phyloP scores from a whole-genome alignment of 208 protist genomes.

The Crithidia expoeki region DNA sequence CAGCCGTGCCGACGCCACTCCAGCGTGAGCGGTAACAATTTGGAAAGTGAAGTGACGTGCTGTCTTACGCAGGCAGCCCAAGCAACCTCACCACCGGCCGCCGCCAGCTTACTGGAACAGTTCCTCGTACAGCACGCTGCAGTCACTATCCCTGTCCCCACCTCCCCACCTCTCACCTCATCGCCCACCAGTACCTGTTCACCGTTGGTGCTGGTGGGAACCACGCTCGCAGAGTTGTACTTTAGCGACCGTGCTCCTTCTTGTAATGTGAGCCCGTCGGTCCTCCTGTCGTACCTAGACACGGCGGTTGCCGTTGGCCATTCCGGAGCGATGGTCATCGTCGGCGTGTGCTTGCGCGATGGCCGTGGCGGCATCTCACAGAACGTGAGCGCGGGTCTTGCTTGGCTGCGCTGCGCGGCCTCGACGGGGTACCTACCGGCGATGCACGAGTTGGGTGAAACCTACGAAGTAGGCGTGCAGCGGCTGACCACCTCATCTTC shows the following conservation, averaged over 20 bases:
- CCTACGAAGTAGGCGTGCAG: conserved; percentile 63
- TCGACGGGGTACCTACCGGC: conserved; percentile 68
- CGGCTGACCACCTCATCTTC: conserved; percentile 4
- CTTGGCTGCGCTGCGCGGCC: conserved; percentile 72
- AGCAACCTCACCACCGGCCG: conserved; percentile 9
- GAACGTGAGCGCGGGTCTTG: conserved; percentile 50
- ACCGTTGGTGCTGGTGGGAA: conserved; percentile 36
- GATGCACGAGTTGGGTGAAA: conserved; percentile 78
- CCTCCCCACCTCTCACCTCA: background rate
- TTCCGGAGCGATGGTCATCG: conserved; percentile 67
- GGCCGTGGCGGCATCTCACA: conserved; percentile 44
- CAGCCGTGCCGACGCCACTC: conserved; percentile 25
- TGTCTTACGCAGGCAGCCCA: conserved; percentile 25
- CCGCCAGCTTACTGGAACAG: conserved; percentile 7
- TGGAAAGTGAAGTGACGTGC: conserved; percentile 13
- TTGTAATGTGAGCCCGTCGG: background rate
- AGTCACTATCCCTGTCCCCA: background rate
- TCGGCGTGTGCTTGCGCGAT: conserved; percentile 68
- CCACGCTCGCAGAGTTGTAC: conserved; percentile 47
- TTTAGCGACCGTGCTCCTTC: conserved; percentile 10
- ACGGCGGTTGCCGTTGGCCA: conserved; percentile 49
- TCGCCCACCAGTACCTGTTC: background rate
- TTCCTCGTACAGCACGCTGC: conserved; percentile 15
- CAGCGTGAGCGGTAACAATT: background rate
- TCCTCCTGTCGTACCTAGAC: conserved; percentile 49